Percentiles rank a stretch among this genome's conserved stretches.
These are phyloP conservation scores for Gautieria morchelliformis DNA, from an alignment of 768 basidiomycete species.

Conservation along the genomic window DNA sequence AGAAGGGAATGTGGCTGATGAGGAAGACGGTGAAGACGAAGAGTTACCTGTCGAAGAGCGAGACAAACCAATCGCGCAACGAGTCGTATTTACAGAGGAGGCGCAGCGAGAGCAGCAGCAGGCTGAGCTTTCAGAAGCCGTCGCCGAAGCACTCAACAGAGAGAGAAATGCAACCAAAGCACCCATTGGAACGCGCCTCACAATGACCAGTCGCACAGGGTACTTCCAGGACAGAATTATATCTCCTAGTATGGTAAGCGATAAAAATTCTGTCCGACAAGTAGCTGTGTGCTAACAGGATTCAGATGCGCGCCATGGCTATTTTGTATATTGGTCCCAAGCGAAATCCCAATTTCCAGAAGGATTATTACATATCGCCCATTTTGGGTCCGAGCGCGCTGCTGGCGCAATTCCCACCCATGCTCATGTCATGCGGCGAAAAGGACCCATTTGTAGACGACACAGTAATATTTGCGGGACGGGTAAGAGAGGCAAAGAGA, in stretches of 20 bases:
- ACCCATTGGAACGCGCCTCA: constrained; percentile 77
- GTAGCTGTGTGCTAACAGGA: constrained; percentile 4
- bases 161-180: constrained; percentile 29
- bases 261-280: background rate
- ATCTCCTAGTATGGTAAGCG: constrained; percentile 88
- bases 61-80: constrained; percentile 65
- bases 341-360: constrained; percentile 87
- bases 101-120: constrained; percentile 40
- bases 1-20: constrained; percentile 39
- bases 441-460: constrained; percentile 96
- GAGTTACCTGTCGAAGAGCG: constrained; percentile 49
- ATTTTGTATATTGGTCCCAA: constrained; percentile 93
- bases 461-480: constrained; percentile 92
- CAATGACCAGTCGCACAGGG: constrained; percentile 91
- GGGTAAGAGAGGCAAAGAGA: constrained; percentile 90
- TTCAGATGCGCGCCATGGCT: constrained; percentile 99
- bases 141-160: constrained; percentile 40
- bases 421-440: constrained; percentile 92
- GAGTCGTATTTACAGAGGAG: constrained; percentile 44
- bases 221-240: constrained; percentile 93
- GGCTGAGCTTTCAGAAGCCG: constrained; percentile 39
- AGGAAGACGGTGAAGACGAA: constrained; percentile 38
- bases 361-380: constrained; percentile 94
- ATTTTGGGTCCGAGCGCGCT: constrained; percentile 78
- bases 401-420: constrained; percentile 87